Evolutionary conservation across 1,284 basidiomycete species (phyloP), one percentile per base, ranked within the genome.

Genomic region (Sphagnurus paluster): DNA sequence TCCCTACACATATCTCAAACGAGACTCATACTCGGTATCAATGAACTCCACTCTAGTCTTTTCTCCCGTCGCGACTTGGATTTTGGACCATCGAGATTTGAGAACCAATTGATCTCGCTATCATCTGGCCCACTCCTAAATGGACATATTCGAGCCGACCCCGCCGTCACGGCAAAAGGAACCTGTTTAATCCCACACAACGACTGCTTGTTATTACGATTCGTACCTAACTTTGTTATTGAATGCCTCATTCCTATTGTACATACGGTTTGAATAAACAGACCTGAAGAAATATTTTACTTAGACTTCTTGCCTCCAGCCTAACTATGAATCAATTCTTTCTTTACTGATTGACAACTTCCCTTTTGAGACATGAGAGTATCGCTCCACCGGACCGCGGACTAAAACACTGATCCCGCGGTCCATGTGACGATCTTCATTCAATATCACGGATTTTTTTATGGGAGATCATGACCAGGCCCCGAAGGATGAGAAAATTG

Each of bases 21-120:
- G 67, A 69, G 45, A 55, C 66, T 39, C 66, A 69, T 54, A 63
- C 62, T 57, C 62, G 68, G 62, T 70, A 69, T 52, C 66, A 68
- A 61, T 67, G 51, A 62, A 45, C 5, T 8, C 20, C 9, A 11
- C 10, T 25, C n/a, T 16, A 25, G 37, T 17, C 25, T 28, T 28
- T 39, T 19, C 14, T 29, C 14, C 20, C n/a, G 24, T 24, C 23
- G 35, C 21, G 14, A 14, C 23, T 17, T 6, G 10, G 17, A 16
- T 5, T 25, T 11, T 16, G 21, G 23, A 25, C 19, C 34, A 35
- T 38, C 38, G 38, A 28, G 21, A 16, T 26, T 16, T 17, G 8
- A 8, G 24, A 17, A 17, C n/a, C 19, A 9, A 9, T 39, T 26
- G 38, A 39, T 20, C 30, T 25, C 30, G 28, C 10, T 4, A 6